Evolutionary conservation across 202 grass and related monocot species (phyloP).

Genomic region (Zoysia matrella): DNA sequence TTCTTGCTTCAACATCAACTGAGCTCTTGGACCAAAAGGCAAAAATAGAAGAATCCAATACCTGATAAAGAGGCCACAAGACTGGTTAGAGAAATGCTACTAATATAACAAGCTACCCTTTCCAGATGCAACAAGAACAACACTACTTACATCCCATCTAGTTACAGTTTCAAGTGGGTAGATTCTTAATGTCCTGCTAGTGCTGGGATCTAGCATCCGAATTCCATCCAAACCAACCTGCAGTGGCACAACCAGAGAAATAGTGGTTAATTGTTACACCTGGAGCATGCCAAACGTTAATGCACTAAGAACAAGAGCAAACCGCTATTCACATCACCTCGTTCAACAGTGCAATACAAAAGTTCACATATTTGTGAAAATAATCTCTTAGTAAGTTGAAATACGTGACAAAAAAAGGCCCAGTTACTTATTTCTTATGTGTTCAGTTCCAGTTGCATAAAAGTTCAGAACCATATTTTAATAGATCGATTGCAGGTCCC

Average conservation of each 20-base stretch:
- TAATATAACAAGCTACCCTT: conserved; percentile 5
- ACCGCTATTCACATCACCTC: not conserved
- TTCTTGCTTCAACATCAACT: conserved; percentile 84
- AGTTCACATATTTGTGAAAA: conserved; percentile 2
- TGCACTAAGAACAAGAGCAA: not conserved
- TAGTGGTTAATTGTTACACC: not conserved
- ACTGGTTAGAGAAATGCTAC: conserved; percentile 10
- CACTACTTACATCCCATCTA: conserved; percentile 90
- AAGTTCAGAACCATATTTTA: too few relatives aligned
- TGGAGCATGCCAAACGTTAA: not conserved
- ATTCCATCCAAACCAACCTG: conserved; percentile 99
- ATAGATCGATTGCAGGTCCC: not conserved
- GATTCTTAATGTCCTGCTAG: conserved; percentile 82
- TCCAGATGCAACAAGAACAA: not conserved
- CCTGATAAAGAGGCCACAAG: conserved; percentile 54
- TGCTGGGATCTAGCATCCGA: conserved; percentile 95
- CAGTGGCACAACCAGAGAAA: conserved; percentile 20
- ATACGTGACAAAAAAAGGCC: not conserved
- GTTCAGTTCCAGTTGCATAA: not conserved
- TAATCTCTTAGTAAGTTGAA: not conserved
- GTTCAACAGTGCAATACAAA: not conserved
- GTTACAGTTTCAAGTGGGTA: conserved; percentile 90
- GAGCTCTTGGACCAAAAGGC: conserved; percentile 97
- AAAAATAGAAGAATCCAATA: conserved; percentile 90
- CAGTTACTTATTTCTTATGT: too few relatives aligned